Evolutionary conservation across 1,284 basidiomycete genomes (phyloP).

Genomic region (Waitea zeae): DNA sequence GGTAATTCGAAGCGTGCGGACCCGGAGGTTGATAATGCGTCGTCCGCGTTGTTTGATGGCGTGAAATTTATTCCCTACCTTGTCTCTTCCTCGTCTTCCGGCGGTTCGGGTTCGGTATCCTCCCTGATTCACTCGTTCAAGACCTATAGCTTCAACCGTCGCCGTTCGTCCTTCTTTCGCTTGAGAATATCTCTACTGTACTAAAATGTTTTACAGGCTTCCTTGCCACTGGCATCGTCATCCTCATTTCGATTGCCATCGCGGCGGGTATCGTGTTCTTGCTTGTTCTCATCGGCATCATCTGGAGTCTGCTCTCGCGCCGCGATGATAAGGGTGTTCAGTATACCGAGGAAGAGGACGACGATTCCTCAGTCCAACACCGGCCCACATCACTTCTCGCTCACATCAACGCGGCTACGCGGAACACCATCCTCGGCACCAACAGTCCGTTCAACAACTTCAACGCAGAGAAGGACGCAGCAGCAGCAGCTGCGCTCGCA

Average conservation of each 20-base stretch:
- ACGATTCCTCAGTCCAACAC: conserved; percentile 55
- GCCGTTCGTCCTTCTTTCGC: conserved; percentile 14
- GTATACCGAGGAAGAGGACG: conserved; percentile 41
- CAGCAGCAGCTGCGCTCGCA: conserved; percentile 11
- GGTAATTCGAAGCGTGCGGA: conserved; percentile 28
- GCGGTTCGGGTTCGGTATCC: conserved; percentile 56
- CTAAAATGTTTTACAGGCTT: too few species aligned
- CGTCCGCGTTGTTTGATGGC: conserved; percentile 82
- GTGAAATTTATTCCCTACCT: conserved; percentile 74
- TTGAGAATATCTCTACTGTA: conserved; percentile 13
- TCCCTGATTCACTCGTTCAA: conserved; percentile 71
- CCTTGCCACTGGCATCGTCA: conserved; percentile 84
- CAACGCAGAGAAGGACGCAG: conserved; percentile 34
- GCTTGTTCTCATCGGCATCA: conserved; percentile 71
- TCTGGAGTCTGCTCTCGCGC: conserved; percentile 78
- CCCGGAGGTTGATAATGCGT: conserved; percentile 58
- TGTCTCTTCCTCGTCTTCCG: conserved; percentile 47
- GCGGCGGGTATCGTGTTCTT: conserved; percentile 90
- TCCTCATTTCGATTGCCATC: conserved; percentile 94
- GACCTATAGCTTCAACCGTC: conserved; percentile 57
- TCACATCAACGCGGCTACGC: conserved; percentile 77
- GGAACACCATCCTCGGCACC: conserved; percentile 54
- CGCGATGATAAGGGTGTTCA: conserved; percentile 45
- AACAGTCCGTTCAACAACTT: conserved; percentile 30
- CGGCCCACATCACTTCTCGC: conserved; percentile 67